These are phyloP conservation scores for Penicillium sp. DNA, from an alignment of 2,329 filamentous ascomycete species.

Conservation along the genomic window DNA sequence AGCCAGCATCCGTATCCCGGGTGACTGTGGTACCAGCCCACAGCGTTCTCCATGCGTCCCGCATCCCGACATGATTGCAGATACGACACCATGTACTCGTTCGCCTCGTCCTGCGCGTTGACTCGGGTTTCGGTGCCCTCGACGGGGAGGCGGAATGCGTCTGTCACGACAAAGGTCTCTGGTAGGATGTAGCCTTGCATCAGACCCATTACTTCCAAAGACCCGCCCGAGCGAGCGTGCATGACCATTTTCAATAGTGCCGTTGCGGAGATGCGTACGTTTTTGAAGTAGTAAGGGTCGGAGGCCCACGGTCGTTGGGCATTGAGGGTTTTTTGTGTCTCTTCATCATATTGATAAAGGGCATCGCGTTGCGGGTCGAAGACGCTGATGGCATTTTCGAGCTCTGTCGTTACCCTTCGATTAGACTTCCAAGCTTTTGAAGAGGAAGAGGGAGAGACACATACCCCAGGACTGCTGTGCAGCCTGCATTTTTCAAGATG, in stretches of 20 bases:
- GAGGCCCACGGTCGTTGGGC: slow-evolving; percentile 73
- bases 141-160: slow-evolving; percentile 90
- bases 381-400: slow-evolving; percentile 82
- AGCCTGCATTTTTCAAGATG: slow-evolving; percentile 52
- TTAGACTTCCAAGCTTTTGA: slow-evolving; percentile 1
- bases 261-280: slow-evolving; percentile 89
- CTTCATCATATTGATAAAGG: slow-evolving; percentile 80
- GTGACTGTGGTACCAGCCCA: slow-evolving; percentile 98
- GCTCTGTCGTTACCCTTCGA: slow-evolving; percentile 61
- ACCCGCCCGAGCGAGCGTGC: slow-evolving; percentile 94
- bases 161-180: slow-evolving; percentile 85
- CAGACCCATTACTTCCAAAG: slow-evolving; percentile 93
- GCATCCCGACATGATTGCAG: slow-evolving; percentile 74
- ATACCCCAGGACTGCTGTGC: slow-evolving; percentile 66
- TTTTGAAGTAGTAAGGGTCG: slow-evolving; percentile 87
- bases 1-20: slow-evolving; percentile 99
- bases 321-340: slow-evolving; percentile 69
- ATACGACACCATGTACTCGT: slow-evolving; percentile 95
- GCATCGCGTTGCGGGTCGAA: slow-evolving; percentile 87
- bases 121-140: slow-evolving; percentile 98
- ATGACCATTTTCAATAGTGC: slow-evolving; percentile 99
- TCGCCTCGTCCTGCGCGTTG: slow-evolving; percentile 92
- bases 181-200: slow-evolving; percentile 94
- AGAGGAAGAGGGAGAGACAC: slow-evolving; percentile 19
- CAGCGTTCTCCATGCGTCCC: slow-evolving; percentile 83